Evolutionary conservation across 2,329 filamentous ascomycete genomes (phyloP), one percentile per base, ranked within the genome.

Genomic region (Fusarium oligoseptatum): DNA sequence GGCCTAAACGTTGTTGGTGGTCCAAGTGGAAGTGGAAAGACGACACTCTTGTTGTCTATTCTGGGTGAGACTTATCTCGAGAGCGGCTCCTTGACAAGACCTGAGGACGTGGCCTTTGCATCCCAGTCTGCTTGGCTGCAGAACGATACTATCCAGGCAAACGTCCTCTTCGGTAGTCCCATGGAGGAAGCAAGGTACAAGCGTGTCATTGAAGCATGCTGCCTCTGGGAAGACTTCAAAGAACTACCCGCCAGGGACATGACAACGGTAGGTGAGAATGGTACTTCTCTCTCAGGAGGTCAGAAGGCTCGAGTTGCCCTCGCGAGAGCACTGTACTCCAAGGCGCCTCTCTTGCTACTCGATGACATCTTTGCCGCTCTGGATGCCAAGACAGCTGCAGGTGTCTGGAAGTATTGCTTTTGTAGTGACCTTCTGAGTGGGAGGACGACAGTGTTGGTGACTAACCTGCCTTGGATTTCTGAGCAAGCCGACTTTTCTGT

Each of bases 361-460:
- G 89, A 91, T 71, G 89, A 91, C 67, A 85, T 91, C 3, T 89
- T 91, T 72, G 89, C 89, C 1, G 89, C 89, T 0, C 82, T 91
- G 1, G 89, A 91, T 74, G 85, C 89, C 20, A 89, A 89, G 73
- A 91, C 90, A 0, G 86, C 88, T 1, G 87, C 87, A 17, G 82
- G 84, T 3, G 83, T 92, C 2, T 91, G 89, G 86, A 85, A 88
- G 67, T 83, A 86, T 64, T 90, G 88, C 73, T 91, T 92, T 76
- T 90, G 89, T 68, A 83, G 85, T 56, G 87, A 89, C 57, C 76
- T 91, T 29, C 83, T 91, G 11, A 83, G 83, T 22, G 88, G 86
- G 10, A 83, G 89, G 34, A 91, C 89, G 2, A 84, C 87, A 2
- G 85, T 91, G 7, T 82, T 91, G 17, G 89, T 91, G 4, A 90